These are phyloP conservation scores for Gastrolobium bilobum DNA, from an alignment of 306 rosid species.

Conservation along the genomic window DNA sequence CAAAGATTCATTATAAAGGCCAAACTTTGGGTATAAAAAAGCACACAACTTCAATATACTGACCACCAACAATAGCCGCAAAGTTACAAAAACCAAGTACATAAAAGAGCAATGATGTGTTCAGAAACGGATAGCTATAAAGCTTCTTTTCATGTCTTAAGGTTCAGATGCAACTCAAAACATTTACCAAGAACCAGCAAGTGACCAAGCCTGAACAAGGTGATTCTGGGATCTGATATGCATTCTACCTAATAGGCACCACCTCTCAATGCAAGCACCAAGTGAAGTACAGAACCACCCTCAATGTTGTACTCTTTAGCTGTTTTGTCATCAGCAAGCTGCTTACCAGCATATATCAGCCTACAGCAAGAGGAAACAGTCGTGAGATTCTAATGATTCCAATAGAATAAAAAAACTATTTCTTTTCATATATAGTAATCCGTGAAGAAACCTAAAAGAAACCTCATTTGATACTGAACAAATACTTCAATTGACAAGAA, in stretches of 20 bases:
- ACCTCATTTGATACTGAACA: slow-evolving; percentile 25
- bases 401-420: not conserved
- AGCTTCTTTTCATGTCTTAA: slow-evolving; percentile 45
- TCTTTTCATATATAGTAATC: not conserved
- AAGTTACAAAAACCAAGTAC: slow-evolving; percentile 38
- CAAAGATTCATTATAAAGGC: slow-evolving; percentile 27
- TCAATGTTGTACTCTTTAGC: slow-evolving; percentile 98
- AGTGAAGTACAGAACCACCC: slow-evolving; percentile 98
- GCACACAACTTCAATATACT: slow-evolving; percentile 38
- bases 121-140: slow-evolving; percentile 38
- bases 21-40: slow-evolving; percentile 44
- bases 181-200: slow-evolving; percentile 46
- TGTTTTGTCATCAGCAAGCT: slow-evolving; percentile 97
- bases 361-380: slow-evolving; percentile 55
- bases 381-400: slow-evolving; percentile 35
- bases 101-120: slow-evolving; percentile 39
- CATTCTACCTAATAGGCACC: slow-evolving; percentile 56
- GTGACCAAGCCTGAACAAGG: slow-evolving; percentile 44
- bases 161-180: slow-evolving; percentile 49
- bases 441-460: not conserved
- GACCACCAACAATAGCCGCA: slow-evolving; percentile 35
- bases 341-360: slow-evolving; percentile 98
- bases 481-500: not conserved
- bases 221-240: not conserved
- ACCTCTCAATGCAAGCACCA: slow-evolving; percentile 94